These are phyloP conservation scores for Aristolochia contorta DNA, from an alignment of 164 flowering plant genomes.

Conservation along the genomic window DNA sequence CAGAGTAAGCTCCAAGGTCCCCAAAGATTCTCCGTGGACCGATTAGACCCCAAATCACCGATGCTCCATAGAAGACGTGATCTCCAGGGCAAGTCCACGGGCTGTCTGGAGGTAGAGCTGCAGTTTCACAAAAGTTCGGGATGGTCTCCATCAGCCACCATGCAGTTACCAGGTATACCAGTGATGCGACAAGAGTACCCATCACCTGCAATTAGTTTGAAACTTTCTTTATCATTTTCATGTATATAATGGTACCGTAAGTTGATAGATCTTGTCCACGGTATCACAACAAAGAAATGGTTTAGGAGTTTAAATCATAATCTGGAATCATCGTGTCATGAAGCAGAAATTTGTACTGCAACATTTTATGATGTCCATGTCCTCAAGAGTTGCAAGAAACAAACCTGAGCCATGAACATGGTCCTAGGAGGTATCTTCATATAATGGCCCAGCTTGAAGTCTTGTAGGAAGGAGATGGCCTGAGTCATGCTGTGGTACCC, in stretches of 20 bases:
- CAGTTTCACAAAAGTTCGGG: conserved; percentile 44
- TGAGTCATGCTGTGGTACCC: conserved; percentile 85
- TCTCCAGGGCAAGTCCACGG: conserved; percentile 83
- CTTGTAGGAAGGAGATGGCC: conserved; percentile 75
- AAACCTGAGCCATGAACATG: conserved; percentile 93
- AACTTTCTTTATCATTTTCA: not conserved
- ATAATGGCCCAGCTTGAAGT: conserved; percentile 97
- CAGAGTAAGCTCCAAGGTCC: conserved; percentile 41
- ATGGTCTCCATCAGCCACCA: conserved; percentile 87
- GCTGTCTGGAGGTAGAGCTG: conserved; percentile 30
- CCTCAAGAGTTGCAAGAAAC: not conserved
- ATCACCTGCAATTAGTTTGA: conserved; percentile 36
- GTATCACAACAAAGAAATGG: not conserved
- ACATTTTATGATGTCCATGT: not conserved
- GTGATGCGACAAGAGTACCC: conserved; percentile 55
- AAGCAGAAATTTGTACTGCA: not conserved
- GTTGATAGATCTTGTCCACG: not conserved
- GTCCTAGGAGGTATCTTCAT: conserved; percentile 94
- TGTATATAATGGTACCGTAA: too few species aligned
- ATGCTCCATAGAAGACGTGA: conserved; percentile 73
- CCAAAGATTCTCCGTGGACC: conserved; percentile 82
- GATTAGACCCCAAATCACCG: conserved; percentile 87
- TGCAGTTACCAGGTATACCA: conserved; percentile 62
- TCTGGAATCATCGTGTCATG: not conserved
- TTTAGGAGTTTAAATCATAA: not conserved